Evolutionary conservation across 345 rosid genomes (phyloP).

Genomic region (Luvunga scandens): DNA sequence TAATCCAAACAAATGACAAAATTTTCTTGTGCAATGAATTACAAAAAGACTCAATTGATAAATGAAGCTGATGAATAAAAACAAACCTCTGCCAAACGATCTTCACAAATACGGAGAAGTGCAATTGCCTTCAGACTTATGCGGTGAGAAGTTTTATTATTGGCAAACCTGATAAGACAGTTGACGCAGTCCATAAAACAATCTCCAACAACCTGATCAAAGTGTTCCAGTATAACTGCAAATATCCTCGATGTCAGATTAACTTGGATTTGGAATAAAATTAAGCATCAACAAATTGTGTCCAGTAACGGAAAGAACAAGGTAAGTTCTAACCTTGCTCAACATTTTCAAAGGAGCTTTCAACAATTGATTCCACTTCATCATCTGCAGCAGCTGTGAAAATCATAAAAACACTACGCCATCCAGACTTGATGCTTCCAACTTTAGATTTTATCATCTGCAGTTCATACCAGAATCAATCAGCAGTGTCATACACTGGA

Average conservation of each 20-base stretch:
- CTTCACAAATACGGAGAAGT: conserved; percentile 97
- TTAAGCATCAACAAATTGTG: background rate
- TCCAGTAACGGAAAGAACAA: background rate
- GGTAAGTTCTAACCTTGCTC: conserved; percentile 47
- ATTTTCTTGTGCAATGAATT: background rate
- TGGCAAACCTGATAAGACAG: conserved; percentile 96
- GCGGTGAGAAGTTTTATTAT: conserved; percentile 83
- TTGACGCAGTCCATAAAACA: conserved; percentile 99
- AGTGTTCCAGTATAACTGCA: conserved; percentile 98
- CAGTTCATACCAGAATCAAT: conserved; percentile 16
- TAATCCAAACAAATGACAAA: background rate
- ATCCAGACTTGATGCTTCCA: conserved; percentile 90
- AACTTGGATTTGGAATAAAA: conserved; percentile 15
- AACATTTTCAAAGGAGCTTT: conserved; percentile 69
- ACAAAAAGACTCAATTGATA: background rate
- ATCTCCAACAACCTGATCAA: conserved; percentile 97
- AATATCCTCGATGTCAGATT: conserved; percentile 33
- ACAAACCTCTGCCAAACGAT: conserved; percentile 96
- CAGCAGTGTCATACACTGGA: background rate
- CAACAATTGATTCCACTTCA: conserved; percentile 58
- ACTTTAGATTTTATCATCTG: conserved; percentile 96
- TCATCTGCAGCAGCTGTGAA: conserved; percentile 71
- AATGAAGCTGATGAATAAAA: background rate
- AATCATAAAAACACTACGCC: conserved; percentile 94
- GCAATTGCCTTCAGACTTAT: conserved; percentile 99